Percentiles rank a stretch among this genome's conserved stretches.
These are phyloP conservation scores for Cylindricascospora bacillispora DNA, from an alignment of 1,139 yeast genomes.

Conservation along the genomic window DNA sequence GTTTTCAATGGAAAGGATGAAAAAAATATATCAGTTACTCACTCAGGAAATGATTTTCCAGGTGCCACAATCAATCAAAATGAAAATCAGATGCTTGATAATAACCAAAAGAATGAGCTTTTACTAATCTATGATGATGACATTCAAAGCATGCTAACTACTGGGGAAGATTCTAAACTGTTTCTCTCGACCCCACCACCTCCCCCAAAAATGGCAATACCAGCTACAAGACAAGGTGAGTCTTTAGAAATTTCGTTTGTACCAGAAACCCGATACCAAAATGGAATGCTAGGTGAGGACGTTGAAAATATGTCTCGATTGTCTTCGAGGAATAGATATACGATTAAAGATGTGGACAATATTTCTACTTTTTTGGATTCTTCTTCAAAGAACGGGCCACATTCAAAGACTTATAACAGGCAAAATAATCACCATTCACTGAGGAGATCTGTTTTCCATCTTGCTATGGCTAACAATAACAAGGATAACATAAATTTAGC, in stretches of 20 bases:
- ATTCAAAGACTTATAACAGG: conserved; percentile 1
- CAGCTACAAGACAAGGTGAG: conserved; percentile 70
- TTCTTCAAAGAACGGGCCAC: not conserved
- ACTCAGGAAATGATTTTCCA: not conserved
- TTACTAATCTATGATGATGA: conserved; percentile 20
- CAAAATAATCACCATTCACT: not conserved
- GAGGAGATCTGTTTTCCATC: not conserved
- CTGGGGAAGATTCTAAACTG: conserved; percentile 23
- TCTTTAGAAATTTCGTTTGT: conserved; percentile 57
- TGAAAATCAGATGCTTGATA: not conserved
- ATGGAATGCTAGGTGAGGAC: conserved; percentile 6
- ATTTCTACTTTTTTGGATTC: conserved; percentile 7
- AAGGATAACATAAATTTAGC: not conserved
- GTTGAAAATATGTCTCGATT: conserved; percentile 8
- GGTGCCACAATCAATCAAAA: not conserved
- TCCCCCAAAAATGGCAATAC: conserved; percentile 71
- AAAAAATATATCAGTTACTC: not conserved
- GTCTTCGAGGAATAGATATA: conserved; percentile 7
- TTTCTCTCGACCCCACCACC: conserved; percentile 38
- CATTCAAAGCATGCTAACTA: conserved; percentile 25
- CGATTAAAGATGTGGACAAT: conserved; percentile 18
- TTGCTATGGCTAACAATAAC: not conserved
- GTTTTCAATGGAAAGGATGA: not conserved
- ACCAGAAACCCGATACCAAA: conserved; percentile 3
- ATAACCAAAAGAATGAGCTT: conserved; percentile 8